These are phyloP conservation scores for Ceratobasidium sp. DNA, from an alignment of 1,284 basidiomycete genomes.

Conservation along the genomic window DNA sequence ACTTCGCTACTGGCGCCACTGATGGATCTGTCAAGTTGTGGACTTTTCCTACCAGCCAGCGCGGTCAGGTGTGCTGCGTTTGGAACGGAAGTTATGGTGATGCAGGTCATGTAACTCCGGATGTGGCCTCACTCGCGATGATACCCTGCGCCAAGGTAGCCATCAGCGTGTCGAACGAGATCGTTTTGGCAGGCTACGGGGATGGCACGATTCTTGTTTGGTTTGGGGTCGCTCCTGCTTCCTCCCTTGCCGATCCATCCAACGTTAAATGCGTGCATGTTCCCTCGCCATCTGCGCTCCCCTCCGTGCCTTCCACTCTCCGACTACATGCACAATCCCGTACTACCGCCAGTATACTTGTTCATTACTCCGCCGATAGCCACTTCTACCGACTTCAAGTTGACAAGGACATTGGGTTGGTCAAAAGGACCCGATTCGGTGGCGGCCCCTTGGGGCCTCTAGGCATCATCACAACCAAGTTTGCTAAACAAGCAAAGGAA, in stretches of 20 bases:
- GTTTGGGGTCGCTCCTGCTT: slow-evolving; percentile 54
- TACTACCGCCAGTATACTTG: slow-evolving; percentile 55
- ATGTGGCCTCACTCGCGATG: slow-evolving; percentile 55
- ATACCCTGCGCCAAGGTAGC: slow-evolving; percentile 65
- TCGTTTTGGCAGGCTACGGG: slow-evolving; percentile 62
- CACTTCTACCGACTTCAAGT: slow-evolving; percentile 62
- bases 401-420: slow-evolving; percentile 53
- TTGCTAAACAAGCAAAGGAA: slow-evolving; percentile 24
- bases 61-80: slow-evolving; percentile 56
- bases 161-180: slow-evolving; percentile 59
- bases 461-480: slow-evolving; percentile 47
- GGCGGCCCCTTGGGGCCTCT: slow-evolving; percentile 50
- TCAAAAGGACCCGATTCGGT: slow-evolving; percentile 47
- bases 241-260: not conserved
- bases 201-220: slow-evolving; percentile 69
- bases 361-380: slow-evolving; percentile 61
- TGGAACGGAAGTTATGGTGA: slow-evolving; percentile 67
- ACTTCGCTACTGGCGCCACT: slow-evolving; percentile 65
- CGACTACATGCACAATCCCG: slow-evolving; percentile 51
- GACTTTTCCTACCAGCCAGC: slow-evolving; percentile 56
- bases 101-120: slow-evolving; percentile 35
- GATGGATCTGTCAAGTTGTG: slow-evolving; percentile 79
- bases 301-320: slow-evolving; percentile 49
- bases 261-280: slow-evolving; percentile 33
- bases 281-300: slow-evolving; percentile 39